Conservation (phyloP, 2,329 filamentous ascomycete species). For the Didymella arachidicola region DNA sequence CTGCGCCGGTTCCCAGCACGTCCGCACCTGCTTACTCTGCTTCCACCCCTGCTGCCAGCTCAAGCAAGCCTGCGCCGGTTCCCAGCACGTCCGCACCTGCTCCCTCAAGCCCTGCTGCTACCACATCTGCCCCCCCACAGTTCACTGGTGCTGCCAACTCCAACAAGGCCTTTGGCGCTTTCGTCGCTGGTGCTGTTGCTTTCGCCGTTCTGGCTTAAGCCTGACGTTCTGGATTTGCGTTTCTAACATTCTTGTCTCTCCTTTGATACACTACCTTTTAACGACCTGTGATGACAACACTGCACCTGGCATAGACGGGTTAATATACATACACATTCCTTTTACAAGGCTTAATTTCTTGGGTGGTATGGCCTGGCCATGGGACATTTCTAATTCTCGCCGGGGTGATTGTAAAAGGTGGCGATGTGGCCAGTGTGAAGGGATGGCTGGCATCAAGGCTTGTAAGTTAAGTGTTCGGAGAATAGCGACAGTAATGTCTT, state of each 20-base stretch:
- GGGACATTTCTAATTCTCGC: constrained; percentile 16
- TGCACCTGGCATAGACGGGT: constrained; percentile 18
- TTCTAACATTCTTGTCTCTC: constrained; percentile 17
- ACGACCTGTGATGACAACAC: constrained; percentile 17
- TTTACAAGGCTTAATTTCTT: constrained; percentile 16
- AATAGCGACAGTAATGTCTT: constrained; percentile 14
- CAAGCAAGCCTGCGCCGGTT: constrained; percentile 15
- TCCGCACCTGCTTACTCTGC: constrained; percentile 17
- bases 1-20: constrained; percentile 17
- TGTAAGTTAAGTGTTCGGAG: constrained; percentile 10
- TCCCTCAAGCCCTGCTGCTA: constrained; percentile 16
- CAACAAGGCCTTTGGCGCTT: constrained; percentile 36
- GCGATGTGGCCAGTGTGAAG: not conserved
- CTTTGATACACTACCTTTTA: constrained; percentile 14
- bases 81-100: constrained; percentile 16
- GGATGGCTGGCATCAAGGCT: constrained; percentile 8
- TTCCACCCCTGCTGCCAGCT: constrained; percentile 8
- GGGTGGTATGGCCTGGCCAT: constrained; percentile 16
- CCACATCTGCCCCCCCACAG: constrained; percentile 23
- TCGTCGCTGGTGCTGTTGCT: constrained; percentile 36
- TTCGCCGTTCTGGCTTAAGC: constrained; percentile 32
- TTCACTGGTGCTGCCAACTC: constrained; percentile 38
- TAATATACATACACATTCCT: constrained; percentile 15
- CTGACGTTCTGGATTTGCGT: not conserved
- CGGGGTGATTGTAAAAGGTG: constrained; percentile 5